A percentile compares a stretch with the other conserved stretches of the same genome.
phyloP scores from a whole-genome alignment of 2,329 filamentous ascomycete species.

The Sporothrix brunneoviolacea region DNA sequence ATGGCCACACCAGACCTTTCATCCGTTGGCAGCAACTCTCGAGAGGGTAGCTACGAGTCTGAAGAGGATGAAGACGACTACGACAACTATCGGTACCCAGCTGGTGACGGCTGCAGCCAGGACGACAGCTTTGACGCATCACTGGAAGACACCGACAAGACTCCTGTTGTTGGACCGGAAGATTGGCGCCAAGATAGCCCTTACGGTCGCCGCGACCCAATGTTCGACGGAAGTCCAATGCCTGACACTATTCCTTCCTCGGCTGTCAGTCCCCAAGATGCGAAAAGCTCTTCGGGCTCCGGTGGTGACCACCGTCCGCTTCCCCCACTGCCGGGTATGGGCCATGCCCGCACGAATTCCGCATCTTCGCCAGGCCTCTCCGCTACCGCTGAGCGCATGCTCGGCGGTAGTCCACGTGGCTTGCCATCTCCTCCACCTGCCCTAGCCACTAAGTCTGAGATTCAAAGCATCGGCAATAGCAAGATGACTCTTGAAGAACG shows the following conservation, averaged over 20 bases:
- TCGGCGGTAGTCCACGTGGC: constrained; percentile 51
- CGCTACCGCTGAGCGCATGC: constrained; percentile 65
- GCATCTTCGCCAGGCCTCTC: constrained; percentile 59
- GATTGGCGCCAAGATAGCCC: constrained; percentile 79
- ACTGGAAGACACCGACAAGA: constrained; percentile 92
- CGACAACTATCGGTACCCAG: constrained; percentile 43
- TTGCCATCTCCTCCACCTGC: constrained; percentile 69
- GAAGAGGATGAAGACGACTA: constrained; percentile 67
- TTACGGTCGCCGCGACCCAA: constrained; percentile 38
- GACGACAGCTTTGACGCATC: constrained; percentile 96
- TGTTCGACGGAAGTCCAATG: constrained; percentile 65
- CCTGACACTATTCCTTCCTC: constrained; percentile 44
- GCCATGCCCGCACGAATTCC: constrained; percentile 36
- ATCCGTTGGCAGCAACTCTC: constrained; percentile 79
- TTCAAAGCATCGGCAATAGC: constrained; percentile 65
- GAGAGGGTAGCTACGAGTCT: constrained; percentile 89
- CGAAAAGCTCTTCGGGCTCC: constrained; percentile 68
- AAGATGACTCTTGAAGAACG: constrained; percentile 83
- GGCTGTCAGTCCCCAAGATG: constrained; percentile 49
- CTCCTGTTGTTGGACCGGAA: constrained; percentile 92
- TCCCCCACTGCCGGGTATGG: constrained; percentile 71
- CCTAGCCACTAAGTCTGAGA: constrained; percentile 65
- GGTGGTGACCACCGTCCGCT: constrained; percentile 78
- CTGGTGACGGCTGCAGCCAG: constrained; percentile 53
- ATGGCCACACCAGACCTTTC: constrained; percentile 97